These are phyloP conservation scores for Puccinia novopanici DNA, from an alignment of 1,284 basidiomycete species.

Conservation along the genomic window DNA sequence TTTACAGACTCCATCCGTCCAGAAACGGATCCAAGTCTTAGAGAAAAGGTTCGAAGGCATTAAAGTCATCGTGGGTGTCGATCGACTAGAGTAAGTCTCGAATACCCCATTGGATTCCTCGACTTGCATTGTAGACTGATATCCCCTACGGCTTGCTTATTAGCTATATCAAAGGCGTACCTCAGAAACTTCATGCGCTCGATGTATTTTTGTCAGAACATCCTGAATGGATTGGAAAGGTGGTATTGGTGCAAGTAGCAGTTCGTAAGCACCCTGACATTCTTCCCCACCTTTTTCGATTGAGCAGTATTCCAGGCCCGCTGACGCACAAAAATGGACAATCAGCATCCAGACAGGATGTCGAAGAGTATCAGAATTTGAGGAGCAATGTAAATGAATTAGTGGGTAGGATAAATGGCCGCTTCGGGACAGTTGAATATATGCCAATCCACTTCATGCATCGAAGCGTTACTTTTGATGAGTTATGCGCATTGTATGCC, in stretches of 20 bases:
- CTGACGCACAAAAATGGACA: neutral
- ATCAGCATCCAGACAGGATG: conserved; percentile 82
- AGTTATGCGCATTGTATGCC: conserved; percentile 93
- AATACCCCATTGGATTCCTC: neutral
- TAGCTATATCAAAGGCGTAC: conserved; percentile 95
- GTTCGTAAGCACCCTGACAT: conserved; percentile 65
- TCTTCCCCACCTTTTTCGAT: neutral
- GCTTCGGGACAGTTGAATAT: conserved; percentile 96
- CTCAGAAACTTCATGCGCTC: conserved; percentile 93
- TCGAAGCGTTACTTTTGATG: conserved; percentile 83
- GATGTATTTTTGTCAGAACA: conserved; percentile 96
- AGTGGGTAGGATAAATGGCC: conserved; percentile 95
- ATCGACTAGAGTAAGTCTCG: conserved; percentile 72
- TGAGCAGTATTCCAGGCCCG: neutral
- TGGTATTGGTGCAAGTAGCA: conserved; percentile 92
- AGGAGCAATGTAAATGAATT: conserved; percentile 95
- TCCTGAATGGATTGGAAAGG: conserved; percentile 99
- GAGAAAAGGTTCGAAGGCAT: conserved; percentile 88
- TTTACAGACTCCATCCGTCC: conserved; percentile 74
- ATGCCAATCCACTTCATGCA: conserved; percentile 98
- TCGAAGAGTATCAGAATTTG: conserved; percentile 98
- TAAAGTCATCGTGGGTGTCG: conserved; percentile 97
- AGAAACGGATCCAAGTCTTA: conserved; percentile 75
- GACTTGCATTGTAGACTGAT: neutral
- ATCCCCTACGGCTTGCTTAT: neutral